Evolutionary conservation across 495 filamentous ascomycete species (phyloP), one percentile per base, ranked within the genome.

Genomic region (Aspergillus haitiensis): DNA sequence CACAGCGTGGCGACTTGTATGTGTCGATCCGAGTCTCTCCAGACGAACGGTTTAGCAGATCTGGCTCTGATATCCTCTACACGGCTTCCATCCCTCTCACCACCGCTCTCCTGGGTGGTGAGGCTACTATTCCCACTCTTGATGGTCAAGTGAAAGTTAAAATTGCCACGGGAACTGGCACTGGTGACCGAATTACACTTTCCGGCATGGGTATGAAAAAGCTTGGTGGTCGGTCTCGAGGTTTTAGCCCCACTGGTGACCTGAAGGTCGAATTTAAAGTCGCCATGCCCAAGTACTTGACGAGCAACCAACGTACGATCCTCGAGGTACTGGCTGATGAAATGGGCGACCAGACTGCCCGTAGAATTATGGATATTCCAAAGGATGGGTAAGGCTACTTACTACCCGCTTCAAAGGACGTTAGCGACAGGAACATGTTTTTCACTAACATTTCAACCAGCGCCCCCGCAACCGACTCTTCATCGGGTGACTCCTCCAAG

Each of bases 241-340:
- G 74, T 36, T 75, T 75, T 58, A 72, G 51, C 48, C 74, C 78
- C 6, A 74, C 72, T n/a, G 92, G 92, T 67, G 95, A 98, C 64
- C 74, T 98, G 33, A 87, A 84, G 65, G 91, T 98, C 7, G 95
- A 98, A 72, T 98, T 95, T 79, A 93, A 92, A 77, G 90, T 98
- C 12, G 72, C 83, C 33, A 96, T 97, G 91, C 94, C 94, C 11
- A 97, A 95, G 74, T 95, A 92, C 66, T 78, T 98, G 65, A 91
- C 84, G 21, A 78, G 84, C 18, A 97, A 94, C 73, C 93, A 98
- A 77, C 83, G 95, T 37, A 92, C 88, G 0, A 88, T 98, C 34
- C 70, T 97, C 58, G 94, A 98, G 75, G 91, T 97, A 79, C 82
- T 98, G 46, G 94, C 94, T 33, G 92, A 98, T 65, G 94, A 98